Evolutionary conservation across 495 filamentous ascomycete species (phyloP).

Genomic region (Aspergillus funiculosus): DNA sequence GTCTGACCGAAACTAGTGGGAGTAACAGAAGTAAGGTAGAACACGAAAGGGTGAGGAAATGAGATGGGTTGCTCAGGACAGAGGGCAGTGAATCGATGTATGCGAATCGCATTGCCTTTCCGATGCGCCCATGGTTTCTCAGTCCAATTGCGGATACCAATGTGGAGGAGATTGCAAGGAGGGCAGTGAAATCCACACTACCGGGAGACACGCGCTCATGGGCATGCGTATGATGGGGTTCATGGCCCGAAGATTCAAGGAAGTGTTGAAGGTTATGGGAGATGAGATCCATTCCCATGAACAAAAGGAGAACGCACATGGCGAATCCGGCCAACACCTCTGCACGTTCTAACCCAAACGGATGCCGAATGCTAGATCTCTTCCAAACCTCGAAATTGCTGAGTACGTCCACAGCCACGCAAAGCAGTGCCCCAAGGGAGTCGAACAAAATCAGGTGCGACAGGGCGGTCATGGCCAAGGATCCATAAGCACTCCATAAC

Average conservation of each 20-base stretch:
- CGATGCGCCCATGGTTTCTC: constrained; percentile 90
- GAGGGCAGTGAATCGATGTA: constrained; percentile 77
- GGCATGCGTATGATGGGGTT: constrained; percentile 63
- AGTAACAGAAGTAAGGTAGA: constrained; percentile 75
- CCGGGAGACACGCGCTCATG: constrained; percentile 67
- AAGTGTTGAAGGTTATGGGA: constrained; percentile 88
- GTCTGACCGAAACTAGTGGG: constrained; percentile 68
- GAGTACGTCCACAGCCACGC: constrained; percentile 85
- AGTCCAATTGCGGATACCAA: constrained; percentile 80
- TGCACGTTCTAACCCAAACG: constrained; percentile 85
- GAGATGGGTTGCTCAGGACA: constrained; percentile 83
- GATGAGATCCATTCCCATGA: constrained; percentile 93
- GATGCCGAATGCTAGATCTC: constrained; percentile 83
- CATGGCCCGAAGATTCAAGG: constrained; percentile 58
- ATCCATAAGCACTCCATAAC: constrained; percentile 76
- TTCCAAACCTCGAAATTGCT: constrained; percentile 98
- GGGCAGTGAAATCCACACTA: constrained; percentile 71
- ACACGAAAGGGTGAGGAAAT: constrained; percentile 85
- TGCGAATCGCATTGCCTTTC: constrained; percentile 71
- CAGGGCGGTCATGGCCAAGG: constrained; percentile 86
- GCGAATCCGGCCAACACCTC: constrained; percentile 97
- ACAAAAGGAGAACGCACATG: constrained; percentile 88
- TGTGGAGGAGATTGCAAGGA: constrained; percentile 83
- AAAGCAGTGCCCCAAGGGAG: constrained; percentile 85
- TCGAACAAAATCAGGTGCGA: constrained; percentile 94